A percentile compares a stretch with the other conserved stretches of the same genome.
phyloP scores from a whole-genome alignment of 345 rosid genomes.

The Litchi chinensis region DNA sequence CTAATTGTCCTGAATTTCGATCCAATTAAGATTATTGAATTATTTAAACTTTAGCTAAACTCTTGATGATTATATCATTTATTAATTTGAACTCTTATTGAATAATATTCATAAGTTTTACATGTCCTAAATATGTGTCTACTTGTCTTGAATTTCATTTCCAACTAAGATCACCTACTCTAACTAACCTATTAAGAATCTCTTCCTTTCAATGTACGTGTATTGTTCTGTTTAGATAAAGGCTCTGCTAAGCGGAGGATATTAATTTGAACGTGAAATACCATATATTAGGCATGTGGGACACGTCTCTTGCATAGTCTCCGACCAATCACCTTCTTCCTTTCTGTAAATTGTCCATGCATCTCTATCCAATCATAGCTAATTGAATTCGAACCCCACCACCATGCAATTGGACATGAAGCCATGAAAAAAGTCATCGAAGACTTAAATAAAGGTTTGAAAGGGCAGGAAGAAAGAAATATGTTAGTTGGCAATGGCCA shows the following conservation, averaged over 20 bases:
- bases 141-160: too few species aligned
- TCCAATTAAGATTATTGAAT: too few species aligned
- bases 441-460: background rate
- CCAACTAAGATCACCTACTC: background rate
- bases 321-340: conserved; percentile 1
- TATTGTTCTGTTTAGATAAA: too few species aligned
- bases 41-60: too few species aligned
- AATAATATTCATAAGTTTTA: too few species aligned
- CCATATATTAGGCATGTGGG: background rate
- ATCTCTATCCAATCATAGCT: background rate
- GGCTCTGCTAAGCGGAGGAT: too few species aligned
- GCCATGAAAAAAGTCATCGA: conserved; percentile 2
- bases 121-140: too few species aligned
- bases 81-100: too few species aligned
- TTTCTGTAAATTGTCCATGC: background rate
- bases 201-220: too few species aligned
- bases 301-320: background rate
- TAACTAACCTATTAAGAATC: background rate
- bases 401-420: background rate
- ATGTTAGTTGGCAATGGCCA: conserved; percentile 38
- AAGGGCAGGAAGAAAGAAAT: background rate
- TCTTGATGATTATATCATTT: too few species aligned
- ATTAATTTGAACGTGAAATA: too few species aligned
- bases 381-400: conserved; percentile 6
- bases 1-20: too few species aligned